Evolutionary conservation across 306 rosid species (phyloP).

Genomic region (Rosa rugosa): DNA sequence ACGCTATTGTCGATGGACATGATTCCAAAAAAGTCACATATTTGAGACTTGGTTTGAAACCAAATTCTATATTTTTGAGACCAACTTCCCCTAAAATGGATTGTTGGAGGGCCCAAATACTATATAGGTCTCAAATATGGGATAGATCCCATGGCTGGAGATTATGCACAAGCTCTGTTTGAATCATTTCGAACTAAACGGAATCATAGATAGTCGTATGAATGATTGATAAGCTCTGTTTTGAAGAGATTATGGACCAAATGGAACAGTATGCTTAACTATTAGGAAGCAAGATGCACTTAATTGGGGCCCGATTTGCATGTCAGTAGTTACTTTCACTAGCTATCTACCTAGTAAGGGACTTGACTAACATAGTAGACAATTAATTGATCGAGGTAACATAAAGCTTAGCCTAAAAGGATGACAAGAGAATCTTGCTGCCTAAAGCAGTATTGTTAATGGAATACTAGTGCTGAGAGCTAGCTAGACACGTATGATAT

Average conservation of each 20-base stretch:
- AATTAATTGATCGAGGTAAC: slow-evolving; percentile 11
- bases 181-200: too few species aligned
- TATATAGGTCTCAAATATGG: too few species aligned
- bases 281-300: not conserved
- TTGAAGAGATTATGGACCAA: not conserved
- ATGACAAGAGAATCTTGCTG: slow-evolving; percentile 43
- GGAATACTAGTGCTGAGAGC: slow-evolving; percentile 20
- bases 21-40: too few species aligned
- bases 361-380: slow-evolving; percentile 24
- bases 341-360: slow-evolving; percentile 5
- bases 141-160: too few species aligned
- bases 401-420: slow-evolving; percentile 52
- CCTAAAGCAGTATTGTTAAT: slow-evolving; percentile 37
- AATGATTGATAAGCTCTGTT: not conserved
- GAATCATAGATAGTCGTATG: too few species aligned
- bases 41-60: too few species aligned
- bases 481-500: slow-evolving; percentile 16
- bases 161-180: too few species aligned
- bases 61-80: too few species aligned
- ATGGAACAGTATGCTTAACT: not conserved
- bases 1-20: too few species aligned
- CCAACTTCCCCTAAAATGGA: too few species aligned
- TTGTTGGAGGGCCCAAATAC: too few species aligned
- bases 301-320: slow-evolving; percentile 26
- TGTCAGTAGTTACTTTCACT: slow-evolving; percentile 12